Evolutionary conservation across 345 rosid species (phyloP), one percentile per base, ranked within the genome.

Genomic region (Hypericum androsaemum): DNA sequence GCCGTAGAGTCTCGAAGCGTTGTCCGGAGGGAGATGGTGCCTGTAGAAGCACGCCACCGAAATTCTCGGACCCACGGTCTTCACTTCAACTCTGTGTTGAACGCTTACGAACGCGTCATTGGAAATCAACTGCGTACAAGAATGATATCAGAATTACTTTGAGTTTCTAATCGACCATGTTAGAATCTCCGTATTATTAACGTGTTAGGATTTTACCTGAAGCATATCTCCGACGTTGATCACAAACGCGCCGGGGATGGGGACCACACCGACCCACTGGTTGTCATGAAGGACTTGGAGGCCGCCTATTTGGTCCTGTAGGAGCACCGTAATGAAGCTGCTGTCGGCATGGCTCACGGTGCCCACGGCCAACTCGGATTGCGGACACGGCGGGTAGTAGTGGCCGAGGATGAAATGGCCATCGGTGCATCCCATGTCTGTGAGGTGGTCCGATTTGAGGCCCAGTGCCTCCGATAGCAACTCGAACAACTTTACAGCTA

Each of bases 11-110:
- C 60, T 62, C 5, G 37, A 41, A 22, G 32, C 4, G 6, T 12
- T 47, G 50, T 41, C 41, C 1, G 46, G 35, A 12, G 3, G 4
- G 13, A 12, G 6, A 6, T 39, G 54, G 5, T 32, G 46, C 16
- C 53, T 53, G 16, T 8, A 47, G 28, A 54, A 39, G 12, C 55
- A 47, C 15, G 43, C 66, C 15, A 62, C 66, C 2, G 66, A 62
- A 15, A 54, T 41, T 41, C 60, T 62, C 12, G 66, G 66, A 3
- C 66, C 54, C 7, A 54, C 28, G 5, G 8, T 36, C 40, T 40
- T 47, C 5, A 48, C 47, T 0, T 39, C 1, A 5, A 46, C 60
- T 8, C 59, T 62, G 50, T 53, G 66, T 7, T 40, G 7, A 1
- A 13, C 39, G 32, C 32, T 22, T 4, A 22, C 32, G 32, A 62